Percentiles rank a stretch among this genome's conserved stretches.
Evolutionary conservation across 108 stramenopile species (phyloP).

Genomic region (Stephanodiscus triporus): DNA sequence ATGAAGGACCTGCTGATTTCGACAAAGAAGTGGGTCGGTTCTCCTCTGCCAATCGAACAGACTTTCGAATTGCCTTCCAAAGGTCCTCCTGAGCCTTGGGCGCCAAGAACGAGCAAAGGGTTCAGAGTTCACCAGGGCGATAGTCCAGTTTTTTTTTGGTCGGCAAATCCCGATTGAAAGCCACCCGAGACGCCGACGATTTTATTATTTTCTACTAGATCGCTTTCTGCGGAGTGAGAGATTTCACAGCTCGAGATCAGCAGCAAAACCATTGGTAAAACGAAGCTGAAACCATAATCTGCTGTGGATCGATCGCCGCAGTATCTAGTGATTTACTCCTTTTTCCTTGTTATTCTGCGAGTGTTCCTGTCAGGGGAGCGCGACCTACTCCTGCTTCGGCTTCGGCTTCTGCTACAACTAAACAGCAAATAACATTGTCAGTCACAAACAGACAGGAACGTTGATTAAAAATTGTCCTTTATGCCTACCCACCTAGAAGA

Average conservation of each 20-base stretch:
- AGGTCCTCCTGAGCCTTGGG: constrained; percentile 17
- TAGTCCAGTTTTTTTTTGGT: constrained; percentile 43
- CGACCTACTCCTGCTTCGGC: constrained; percentile 18
- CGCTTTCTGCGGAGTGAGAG: background rate
- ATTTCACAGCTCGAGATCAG: no score
- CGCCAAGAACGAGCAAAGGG: background rate
- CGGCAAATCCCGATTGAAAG: constrained; percentile 52
- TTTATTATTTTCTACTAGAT: constrained; percentile 23
- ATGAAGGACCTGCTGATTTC: constrained; percentile 18
- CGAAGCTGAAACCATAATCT: no score
- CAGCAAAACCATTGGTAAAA: no score
- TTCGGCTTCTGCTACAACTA: constrained; percentile 8
- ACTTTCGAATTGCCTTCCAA: constrained; percentile 29
- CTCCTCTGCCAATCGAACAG: constrained; percentile 35
- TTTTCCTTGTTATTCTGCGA: constrained; percentile 6
- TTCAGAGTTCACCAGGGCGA: constrained; percentile 5
- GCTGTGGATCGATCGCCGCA: background rate
- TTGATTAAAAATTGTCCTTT: background rate
- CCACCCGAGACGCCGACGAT: constrained; percentile 51
- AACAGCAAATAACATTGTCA: background rate
- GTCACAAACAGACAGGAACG: background rate
- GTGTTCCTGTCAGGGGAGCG: constrained; percentile 9
- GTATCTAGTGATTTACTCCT: no score
- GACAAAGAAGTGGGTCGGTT: constrained; percentile 3
- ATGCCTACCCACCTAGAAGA: background rate